Base-by-base conservation (phyloP, 768 basidiomycete genomes). In the Sistotremastrum niveocremeum region DNA sequence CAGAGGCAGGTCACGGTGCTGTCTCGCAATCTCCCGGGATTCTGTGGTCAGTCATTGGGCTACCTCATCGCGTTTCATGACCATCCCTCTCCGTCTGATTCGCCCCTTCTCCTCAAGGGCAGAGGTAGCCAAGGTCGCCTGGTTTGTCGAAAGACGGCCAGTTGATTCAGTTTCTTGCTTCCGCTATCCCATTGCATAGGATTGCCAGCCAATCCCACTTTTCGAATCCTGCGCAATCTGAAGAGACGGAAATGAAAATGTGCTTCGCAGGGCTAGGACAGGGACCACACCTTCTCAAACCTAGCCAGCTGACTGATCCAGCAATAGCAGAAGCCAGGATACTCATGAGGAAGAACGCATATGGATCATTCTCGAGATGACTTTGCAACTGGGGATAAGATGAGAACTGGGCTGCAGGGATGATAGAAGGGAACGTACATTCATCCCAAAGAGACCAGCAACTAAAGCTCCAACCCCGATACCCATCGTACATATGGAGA, bases 391-490 rank as follows among this genome's bases (percentile, higher is more conserved):
- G 54, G 48, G 52, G 52, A 52, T 41, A 40, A 44, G 47, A 44
- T 47, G 51, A 48, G 49, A 42, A 32, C 42, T 44, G 38, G 28
- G 34, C 42, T 41, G 20, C 20, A 41, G 46, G 39, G 41, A 48
- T 45, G 32, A 35, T 30, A 55, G 50, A 10, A 41, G 8, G 41
- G 39, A 12, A 66, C 86, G 57, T 58, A 93, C 90, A 61, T 95
- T 97, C 93, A 97, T 97, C 10, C 93, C 93, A 54, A 97, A 94
- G 3, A 95, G 58, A 4, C 93, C 91, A 41, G 90, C 90, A 5
- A 94, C 66, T 34, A 97, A 69, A 10, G 93, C 89, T 3, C 93
- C 91, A 31, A 80, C 74, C 7, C 93, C 93, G 48, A 98, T 73
- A 0, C 94, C 94, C 66, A 97, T 78, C 0, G 94, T 98, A 34